Conservation (phyloP, 768 basidiomycete species). For the Boletales sp. region DNA sequence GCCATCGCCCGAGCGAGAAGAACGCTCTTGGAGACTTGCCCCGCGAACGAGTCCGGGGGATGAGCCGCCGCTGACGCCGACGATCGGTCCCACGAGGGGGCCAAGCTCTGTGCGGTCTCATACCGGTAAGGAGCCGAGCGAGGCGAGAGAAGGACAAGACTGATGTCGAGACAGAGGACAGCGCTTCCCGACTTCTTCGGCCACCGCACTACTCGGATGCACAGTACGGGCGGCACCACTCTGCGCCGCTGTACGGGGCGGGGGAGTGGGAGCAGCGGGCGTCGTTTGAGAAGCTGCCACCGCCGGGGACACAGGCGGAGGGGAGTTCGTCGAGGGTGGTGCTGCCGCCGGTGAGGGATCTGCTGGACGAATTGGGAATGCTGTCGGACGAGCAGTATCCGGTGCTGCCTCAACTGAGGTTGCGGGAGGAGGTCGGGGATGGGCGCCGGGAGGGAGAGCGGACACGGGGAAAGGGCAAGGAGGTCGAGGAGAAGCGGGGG, state of each 20-base stretch:
- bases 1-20: slow-evolving; percentile 20
- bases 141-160: not conserved
- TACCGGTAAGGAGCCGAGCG: slow-evolving; percentile 16
- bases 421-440: slow-evolving; percentile 19
- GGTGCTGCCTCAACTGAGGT: slow-evolving; percentile 26
- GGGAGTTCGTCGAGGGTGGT: slow-evolving; percentile 21
- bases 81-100: slow-evolving; percentile 6
- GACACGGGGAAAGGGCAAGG: slow-evolving; percentile 8
- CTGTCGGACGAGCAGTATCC: slow-evolving; percentile 16
- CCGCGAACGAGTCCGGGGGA: slow-evolving; percentile 4
- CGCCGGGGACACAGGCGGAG: slow-evolving; percentile 10
- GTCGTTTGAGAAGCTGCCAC: slow-evolving; percentile 21
- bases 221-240: slow-evolving; percentile 15
- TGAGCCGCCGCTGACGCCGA: slow-evolving; percentile 19
- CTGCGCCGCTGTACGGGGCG: slow-evolving; percentile 22
- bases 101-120: slow-evolving; percentile 7
- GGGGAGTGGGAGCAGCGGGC: slow-evolving; percentile 13
- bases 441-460: slow-evolving; percentile 13
- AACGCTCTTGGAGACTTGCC: slow-evolving; percentile 6
- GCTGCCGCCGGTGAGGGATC: slow-evolving; percentile 26
- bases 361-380: slow-evolving; percentile 24
- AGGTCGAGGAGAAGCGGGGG: slow-evolving; percentile 24
- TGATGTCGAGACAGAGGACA: slow-evolving; percentile 16
- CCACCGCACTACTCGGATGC: slow-evolving; percentile 15
- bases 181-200: slow-evolving; percentile 17